Evolutionary conservation across 164 flowering plant species (phyloP).

Genomic region (Chimonanthus salicifolius): DNA sequence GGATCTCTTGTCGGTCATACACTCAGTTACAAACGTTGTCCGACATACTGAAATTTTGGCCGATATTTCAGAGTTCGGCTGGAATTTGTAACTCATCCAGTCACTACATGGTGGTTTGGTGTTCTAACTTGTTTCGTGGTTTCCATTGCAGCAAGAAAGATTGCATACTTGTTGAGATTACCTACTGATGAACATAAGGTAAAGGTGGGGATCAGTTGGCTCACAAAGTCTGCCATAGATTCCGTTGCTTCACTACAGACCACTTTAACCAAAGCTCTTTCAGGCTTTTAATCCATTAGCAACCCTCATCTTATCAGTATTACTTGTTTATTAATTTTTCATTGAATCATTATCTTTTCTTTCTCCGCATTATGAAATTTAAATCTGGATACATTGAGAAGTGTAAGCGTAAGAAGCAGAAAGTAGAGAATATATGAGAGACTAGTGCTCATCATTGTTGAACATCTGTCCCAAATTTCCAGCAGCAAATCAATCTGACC

Average conservation of each 20-base stretch:
- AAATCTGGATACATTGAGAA: not conserved
- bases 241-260: conserved; percentile 63
- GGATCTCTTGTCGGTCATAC: not conserved
- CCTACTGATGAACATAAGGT: conserved; percentile 92
- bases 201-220: conserved; percentile 91
- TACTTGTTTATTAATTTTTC: not conserved
- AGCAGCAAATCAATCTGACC: no score
- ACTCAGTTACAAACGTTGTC: no score
- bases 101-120: not conserved
- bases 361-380: not conserved
- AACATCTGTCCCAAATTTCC: not conserved
- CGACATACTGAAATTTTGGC: no score
- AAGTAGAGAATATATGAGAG: not conserved
- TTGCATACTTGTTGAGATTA: conserved; percentile 74
- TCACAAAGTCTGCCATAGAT: conserved; percentile 74
- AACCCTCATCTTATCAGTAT: not conserved
- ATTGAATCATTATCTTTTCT: not conserved
- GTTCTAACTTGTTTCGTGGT: conserved; percentile 4
- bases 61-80: no score
- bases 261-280: conserved; percentile 51
- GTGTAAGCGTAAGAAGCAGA: no score
- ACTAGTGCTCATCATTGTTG: not conserved
- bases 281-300: conserved; percentile 12
- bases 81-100: no score
- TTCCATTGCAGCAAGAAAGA: conserved; percentile 70